Conservation (phyloP, 257 asterid species). For the Solanum rostratum region DNA sequence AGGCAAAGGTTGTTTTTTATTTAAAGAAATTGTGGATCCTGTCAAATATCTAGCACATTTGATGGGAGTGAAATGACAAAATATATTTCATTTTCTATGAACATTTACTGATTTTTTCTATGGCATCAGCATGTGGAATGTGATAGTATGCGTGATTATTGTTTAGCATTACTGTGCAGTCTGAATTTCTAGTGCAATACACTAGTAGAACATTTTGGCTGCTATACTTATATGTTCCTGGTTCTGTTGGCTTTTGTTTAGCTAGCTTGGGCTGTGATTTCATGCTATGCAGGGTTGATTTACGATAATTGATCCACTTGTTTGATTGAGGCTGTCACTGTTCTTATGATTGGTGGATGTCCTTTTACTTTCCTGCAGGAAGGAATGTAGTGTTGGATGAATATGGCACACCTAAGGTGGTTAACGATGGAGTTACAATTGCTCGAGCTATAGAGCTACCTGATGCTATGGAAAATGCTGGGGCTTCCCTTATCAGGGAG, state of each 20-base stretch:
- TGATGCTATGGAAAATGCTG: conserved; percentile 95
- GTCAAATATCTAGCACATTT: background rate
- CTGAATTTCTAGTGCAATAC: background rate
- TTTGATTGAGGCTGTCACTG: background rate
- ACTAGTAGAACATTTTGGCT: background rate
- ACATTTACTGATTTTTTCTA: background rate
- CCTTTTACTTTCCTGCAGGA: conserved; percentile 28
- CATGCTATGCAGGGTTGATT: background rate
- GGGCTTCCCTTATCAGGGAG: conserved; percentile 96
- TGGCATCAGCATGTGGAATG: background rate
- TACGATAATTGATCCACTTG: background rate
- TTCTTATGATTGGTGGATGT: background rate
- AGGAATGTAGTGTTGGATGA: conserved; percentile 94
- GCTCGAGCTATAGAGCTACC: conserved; percentile 90
- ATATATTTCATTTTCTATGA: background rate
- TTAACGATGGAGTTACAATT: conserved; percentile 83
- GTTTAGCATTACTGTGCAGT: background rate
- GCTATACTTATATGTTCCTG: background rate
- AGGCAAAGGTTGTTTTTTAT: background rate
- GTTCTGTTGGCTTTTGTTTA: background rate
- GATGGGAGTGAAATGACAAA: background rate
- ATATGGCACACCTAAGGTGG: conserved; percentile 83
- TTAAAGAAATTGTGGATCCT: background rate
- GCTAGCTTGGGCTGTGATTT: background rate
- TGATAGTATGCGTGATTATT: background rate